A percentile compares a stretch with the other conserved stretches of the same genome.
Conservation (phyloP, 768 basidiomycete genomes). For the Amanita phalloides region DNA sequence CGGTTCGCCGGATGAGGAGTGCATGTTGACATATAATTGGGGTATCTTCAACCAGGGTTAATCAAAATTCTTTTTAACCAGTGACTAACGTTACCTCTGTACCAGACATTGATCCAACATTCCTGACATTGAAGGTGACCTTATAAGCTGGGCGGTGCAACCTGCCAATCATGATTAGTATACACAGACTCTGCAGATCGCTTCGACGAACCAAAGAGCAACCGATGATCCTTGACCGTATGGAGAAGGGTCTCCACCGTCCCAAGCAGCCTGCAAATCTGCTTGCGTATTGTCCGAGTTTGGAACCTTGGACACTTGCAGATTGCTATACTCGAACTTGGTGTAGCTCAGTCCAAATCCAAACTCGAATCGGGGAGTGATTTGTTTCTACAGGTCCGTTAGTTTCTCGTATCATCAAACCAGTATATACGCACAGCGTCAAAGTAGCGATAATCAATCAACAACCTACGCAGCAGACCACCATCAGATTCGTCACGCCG, state of each 20-base stretch:
- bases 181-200: not conserved
- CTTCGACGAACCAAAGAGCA: constrained; percentile 40
- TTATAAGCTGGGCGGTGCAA: constrained; percentile 55
- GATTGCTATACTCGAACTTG: constrained; percentile 56
- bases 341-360: constrained; percentile 89
- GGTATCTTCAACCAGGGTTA: constrained; percentile 35
- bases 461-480: constrained; percentile 22
- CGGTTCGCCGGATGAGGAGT: constrained; percentile 51
- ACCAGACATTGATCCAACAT: constrained; percentile 53
- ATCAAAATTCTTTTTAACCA: not conserved
- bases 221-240: constrained; percentile 46
- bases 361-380: constrained; percentile 78
- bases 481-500: not conserved
- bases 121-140: constrained; percentile 55
- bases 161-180: constrained; percentile 20
- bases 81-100: constrained; percentile 35
- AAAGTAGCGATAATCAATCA: constrained; percentile 67
- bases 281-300: constrained; percentile 25
- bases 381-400: constrained; percentile 35
- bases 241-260: constrained; percentile 42
- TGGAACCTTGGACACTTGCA: constrained; percentile 35
- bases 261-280: constrained; percentile 40
- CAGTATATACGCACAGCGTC: constrained; percentile 42
- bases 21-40: constrained; percentile 69
- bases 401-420: not conserved